These are phyloP conservation scores for Alternaria burnsii DNA, from an alignment of 2,329 filamentous ascomycete genomes.

Conservation along the genomic window DNA sequence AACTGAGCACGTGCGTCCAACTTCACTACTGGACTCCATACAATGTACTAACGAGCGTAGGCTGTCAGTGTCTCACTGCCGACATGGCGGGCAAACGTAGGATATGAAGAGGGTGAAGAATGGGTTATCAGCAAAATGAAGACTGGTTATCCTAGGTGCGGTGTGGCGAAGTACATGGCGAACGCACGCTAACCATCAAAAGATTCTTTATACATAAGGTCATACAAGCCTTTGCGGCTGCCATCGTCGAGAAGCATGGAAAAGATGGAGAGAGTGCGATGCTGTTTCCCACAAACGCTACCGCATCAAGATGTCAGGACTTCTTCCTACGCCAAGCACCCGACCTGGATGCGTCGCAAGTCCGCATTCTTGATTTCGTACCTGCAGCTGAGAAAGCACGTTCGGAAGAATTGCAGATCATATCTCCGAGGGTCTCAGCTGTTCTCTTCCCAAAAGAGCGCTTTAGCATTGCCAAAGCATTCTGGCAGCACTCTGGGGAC, in stretches of 20 bases:
- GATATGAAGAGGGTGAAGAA: slow-evolving; percentile 89
- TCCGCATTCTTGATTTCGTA: slow-evolving; percentile 69
- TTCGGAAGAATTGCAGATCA: slow-evolving; percentile 56
- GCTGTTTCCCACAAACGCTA: slow-evolving; percentile 77
- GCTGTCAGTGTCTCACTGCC: slow-evolving; percentile 96
- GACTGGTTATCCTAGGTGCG: slow-evolving; percentile 86
- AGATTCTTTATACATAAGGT: slow-evolving; percentile 92
- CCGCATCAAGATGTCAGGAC: slow-evolving; percentile 75
- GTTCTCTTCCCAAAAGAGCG: slow-evolving; percentile 75
- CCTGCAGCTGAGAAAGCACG: slow-evolving; percentile 65
- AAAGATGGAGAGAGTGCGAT: slow-evolving; percentile 72
- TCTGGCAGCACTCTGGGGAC: slow-evolving; percentile 96
- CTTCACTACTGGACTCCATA: slow-evolving; percentile 5
- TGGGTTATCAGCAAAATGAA: slow-evolving; percentile 88
- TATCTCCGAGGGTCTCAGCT: slow-evolving; percentile 56
- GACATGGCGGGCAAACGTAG: slow-evolving; percentile 89
- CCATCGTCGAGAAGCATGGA: slow-evolving; percentile 72
- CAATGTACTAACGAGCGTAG: slow-evolving; percentile 57
- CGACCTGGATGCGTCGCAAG: slow-evolving; percentile 57
- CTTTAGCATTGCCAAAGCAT: slow-evolving; percentile 83
- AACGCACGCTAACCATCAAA: slow-evolving; percentile 18
- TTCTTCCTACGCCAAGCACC: slow-evolving; percentile 73
- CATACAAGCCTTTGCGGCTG: slow-evolving; percentile 76
- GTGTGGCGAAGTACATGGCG: slow-evolving; percentile 4
- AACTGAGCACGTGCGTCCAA: slow-evolving; percentile 52